Percentiles rank a stretch among this genome's conserved stretches.
phyloP scores from a whole-genome alignment of 495 filamentous ascomycete genomes.

The Daldinia loculata region DNA sequence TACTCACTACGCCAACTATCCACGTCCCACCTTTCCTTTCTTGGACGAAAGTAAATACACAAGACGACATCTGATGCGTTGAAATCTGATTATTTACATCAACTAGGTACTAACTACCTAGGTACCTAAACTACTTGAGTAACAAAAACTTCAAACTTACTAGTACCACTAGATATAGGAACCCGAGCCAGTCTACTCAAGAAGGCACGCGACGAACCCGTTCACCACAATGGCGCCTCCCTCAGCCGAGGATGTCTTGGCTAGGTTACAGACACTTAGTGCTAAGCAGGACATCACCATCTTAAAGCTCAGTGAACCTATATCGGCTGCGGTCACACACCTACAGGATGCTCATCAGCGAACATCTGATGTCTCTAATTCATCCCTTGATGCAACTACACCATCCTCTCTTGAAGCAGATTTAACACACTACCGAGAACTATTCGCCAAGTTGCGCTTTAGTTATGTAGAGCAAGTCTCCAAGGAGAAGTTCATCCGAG shows the following conservation, averaged over 20 bases:
- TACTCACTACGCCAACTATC: background rate
- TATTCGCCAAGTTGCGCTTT: constrained; percentile 96
- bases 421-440: constrained; percentile 89
- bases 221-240: constrained; percentile 25
- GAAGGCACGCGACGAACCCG: constrained; percentile 2
- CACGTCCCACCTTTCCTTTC: constrained; percentile 33
- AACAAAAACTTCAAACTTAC: background rate
- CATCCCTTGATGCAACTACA: constrained; percentile 71
- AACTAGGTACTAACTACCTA: no score
- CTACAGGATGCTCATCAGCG: constrained; percentile 51
- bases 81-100: background rate
- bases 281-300: constrained; percentile 71
- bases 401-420: constrained; percentile 83
- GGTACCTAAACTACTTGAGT: no score
- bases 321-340: constrained; percentile 61
- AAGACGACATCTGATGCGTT: background rate
- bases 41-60: constrained; percentile 40
- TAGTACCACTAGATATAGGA: background rate
- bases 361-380: constrained; percentile 74
- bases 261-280: constrained; percentile 53
- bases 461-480: constrained; percentile 87
- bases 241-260: constrained; percentile 48
- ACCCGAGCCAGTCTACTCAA: background rate
- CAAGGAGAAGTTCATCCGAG: constrained; percentile 80
- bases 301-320: constrained; percentile 77